These are phyloP conservation scores for Dalbergia cultrata DNA, from an alignment of 306 rosid species.

Conservation along the genomic window DNA sequence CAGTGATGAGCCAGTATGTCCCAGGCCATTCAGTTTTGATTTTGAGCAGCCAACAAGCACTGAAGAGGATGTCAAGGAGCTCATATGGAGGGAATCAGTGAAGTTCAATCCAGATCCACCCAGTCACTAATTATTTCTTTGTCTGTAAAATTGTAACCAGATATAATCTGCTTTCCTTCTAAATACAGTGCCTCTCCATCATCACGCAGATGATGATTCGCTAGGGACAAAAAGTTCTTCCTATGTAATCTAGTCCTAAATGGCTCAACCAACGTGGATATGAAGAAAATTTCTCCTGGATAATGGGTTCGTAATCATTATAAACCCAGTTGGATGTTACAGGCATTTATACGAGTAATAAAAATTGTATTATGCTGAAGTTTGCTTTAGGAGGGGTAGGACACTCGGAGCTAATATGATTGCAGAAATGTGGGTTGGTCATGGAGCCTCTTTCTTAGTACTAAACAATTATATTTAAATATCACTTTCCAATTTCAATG, in stretches of 20 bases:
- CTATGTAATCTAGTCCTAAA: conserved; percentile 47
- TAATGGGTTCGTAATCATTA: conserved; percentile 26
- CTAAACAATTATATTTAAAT: conserved; percentile 48
- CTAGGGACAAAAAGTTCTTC: conserved; percentile 49
- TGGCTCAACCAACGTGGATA: conserved; percentile 35
- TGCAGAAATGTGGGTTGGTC: conserved; percentile 24
- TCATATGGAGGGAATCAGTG: conserved; percentile 90
- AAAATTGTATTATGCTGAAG: conserved; percentile 43
- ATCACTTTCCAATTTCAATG: conserved; percentile 39
- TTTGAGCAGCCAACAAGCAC: conserved; percentile 93
- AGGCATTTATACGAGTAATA: conserved; percentile 49
- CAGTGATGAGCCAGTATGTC: conserved; percentile 83
- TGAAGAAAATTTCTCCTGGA: conserved; percentile 47
- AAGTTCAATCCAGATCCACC: conserved; percentile 93
- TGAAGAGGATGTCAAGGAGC: conserved; percentile 96
- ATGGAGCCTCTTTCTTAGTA: conserved; percentile 38
- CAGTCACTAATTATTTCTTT: conserved; percentile 57
- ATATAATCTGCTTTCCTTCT: conserved; percentile 46
- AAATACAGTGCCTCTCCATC: conserved; percentile 48
- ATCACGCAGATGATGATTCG: conserved; percentile 38
- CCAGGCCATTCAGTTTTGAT: conserved; percentile 85
- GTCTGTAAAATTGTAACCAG: conserved; percentile 50
- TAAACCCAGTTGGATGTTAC: conserved; percentile 41
- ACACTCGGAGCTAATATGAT: conserved; percentile 16
- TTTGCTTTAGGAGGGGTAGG: conserved; percentile 47